phyloP scores from a whole-genome alignment of 495 filamentous ascomycete species.

The Pseudotulostoma volvatum region DNA sequence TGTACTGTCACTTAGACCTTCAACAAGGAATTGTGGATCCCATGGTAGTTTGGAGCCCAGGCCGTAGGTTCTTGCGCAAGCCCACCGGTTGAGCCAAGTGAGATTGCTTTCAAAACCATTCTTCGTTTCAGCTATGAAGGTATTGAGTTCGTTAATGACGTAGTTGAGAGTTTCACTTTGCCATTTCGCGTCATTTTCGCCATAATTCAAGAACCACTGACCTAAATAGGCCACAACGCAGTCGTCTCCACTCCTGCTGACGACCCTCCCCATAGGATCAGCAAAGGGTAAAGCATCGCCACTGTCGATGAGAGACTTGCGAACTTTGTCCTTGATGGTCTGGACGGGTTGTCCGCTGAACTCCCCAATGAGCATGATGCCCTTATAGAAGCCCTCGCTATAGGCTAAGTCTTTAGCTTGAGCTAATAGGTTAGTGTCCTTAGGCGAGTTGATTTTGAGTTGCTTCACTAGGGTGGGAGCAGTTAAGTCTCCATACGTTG shows the following conservation, averaged over 20 bases:
- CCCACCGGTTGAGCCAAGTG: slow-evolving; percentile 89
- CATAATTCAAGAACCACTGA: slow-evolving; percentile 96
- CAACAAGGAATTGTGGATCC: slow-evolving; percentile 83
- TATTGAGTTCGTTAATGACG: slow-evolving; percentile 61
- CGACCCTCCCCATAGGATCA: slow-evolving; percentile 78
- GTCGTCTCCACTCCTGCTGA: slow-evolving; percentile 72
- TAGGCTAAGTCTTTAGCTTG: slow-evolving; percentile 95
- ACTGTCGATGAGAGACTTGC: slow-evolving; percentile 57
- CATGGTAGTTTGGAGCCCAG: slow-evolving; percentile 92
- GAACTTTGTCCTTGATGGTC: slow-evolving; percentile 71
- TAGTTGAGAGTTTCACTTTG: slow-evolving; percentile 52
- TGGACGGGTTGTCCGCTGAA: slow-evolving; percentile 79
- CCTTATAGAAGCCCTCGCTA: slow-evolving; percentile 95
- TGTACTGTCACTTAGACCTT: slow-evolving; percentile 76
- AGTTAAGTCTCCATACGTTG: slow-evolving; percentile 70
- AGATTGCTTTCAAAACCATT: slow-evolving; percentile 72
- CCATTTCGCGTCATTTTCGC: slow-evolving; percentile 68
- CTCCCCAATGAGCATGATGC: slow-evolving; percentile 75
- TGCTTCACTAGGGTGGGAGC: slow-evolving; percentile 75
- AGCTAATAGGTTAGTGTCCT: slow-evolving; percentile 74
- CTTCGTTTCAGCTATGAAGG: slow-evolving; percentile 62
- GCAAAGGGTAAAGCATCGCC: slow-evolving; percentile 81
- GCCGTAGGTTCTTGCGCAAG: slow-evolving; percentile 81
- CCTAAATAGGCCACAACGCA: slow-evolving; percentile 87
- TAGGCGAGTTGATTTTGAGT: slow-evolving; percentile 91